Percentiles rank a stretch among this genome's conserved stretches.
These are phyloP conservation scores for Coniochaeta sp. DNA, from an alignment of 2,329 filamentous ascomycete species.

Conservation along the genomic window DNA sequence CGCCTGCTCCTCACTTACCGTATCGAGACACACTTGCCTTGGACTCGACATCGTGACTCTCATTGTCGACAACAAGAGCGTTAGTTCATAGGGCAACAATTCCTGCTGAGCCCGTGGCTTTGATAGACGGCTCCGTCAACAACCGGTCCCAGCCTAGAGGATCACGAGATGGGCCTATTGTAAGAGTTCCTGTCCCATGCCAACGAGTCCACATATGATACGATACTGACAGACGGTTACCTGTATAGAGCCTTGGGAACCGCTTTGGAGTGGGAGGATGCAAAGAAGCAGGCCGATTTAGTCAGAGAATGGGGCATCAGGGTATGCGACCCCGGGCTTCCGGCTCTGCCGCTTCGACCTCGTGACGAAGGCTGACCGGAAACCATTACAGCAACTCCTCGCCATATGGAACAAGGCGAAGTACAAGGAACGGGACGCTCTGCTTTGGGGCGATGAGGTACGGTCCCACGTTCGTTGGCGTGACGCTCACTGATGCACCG, in stretches of 20 bases:
- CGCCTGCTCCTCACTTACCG: not conserved
- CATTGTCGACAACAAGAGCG: too few species aligned
- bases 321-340: conserved; percentile 44
- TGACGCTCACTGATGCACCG: too few species aligned
- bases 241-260: conserved; percentile 78
- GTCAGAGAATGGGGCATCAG: conserved; percentile 96
- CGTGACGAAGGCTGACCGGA: conserved; percentile 13
- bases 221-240: conserved; percentile 12
- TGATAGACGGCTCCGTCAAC: not conserved
- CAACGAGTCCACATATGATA: too few species aligned
- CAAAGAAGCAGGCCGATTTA: conserved; percentile 77
- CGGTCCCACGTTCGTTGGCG: too few species aligned
- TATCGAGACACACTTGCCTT: not conserved
- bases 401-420: conserved; percentile 94
- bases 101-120: too few species aligned
- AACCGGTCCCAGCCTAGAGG: not conserved
- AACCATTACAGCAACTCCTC: conserved; percentile 73
- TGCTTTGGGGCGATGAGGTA: conserved; percentile 98
- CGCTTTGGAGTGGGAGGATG: conserved; percentile 90
- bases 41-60: not conserved
- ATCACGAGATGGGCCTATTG: conserved; percentile 27
- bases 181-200: too few species aligned
- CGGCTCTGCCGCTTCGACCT: conserved; percentile 2
- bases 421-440: conserved; percentile 85
- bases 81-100: too few species aligned